These are phyloP conservation scores for Hanseniaspora lindneri DNA, from an alignment of 805 yeast genomes.

Conservation along the genomic window DNA sequence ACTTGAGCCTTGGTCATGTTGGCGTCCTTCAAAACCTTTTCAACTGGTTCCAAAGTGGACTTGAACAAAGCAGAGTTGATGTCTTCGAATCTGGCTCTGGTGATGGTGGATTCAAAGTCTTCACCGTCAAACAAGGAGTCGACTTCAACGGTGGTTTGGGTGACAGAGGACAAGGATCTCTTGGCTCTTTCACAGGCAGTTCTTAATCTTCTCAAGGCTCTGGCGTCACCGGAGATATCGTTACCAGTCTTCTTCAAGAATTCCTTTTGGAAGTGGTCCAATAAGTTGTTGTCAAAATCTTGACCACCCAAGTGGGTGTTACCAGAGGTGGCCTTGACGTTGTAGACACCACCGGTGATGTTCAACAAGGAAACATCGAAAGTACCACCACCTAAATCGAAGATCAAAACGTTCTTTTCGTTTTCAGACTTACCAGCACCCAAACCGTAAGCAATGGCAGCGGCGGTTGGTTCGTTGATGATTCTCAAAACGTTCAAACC, in stretches of 20 bases:
- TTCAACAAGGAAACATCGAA: conserved; percentile 90
- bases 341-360: conserved; percentile 92
- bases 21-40: conserved; percentile 87
- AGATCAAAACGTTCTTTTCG: conserved; percentile 81
- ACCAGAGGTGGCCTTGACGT: conserved; percentile 97
- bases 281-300: conserved; percentile 94
- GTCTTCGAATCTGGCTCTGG: conserved; percentile 98
- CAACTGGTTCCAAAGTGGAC: conserved; percentile 88
- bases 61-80: conserved; percentile 86
- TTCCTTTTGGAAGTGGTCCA: conserved; percentile 83
- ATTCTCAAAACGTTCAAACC: conserved; percentile 68
- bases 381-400: conserved; percentile 98
- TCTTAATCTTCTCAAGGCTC: conserved; percentile 96
- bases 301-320: conserved; percentile 99
- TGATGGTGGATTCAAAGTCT: conserved; percentile 83
- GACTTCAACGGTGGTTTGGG: conserved; percentile 92
- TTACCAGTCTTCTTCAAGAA: conserved; percentile 91
- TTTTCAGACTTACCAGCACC: conserved; percentile 74
- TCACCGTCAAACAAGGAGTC: conserved; percentile 93
- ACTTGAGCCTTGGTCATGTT: conserved; percentile 71
- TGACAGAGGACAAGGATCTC: conserved; percentile 93
- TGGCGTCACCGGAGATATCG: conserved; percentile 80
- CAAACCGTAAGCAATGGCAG: conserved; percentile 97
- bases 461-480: conserved; percentile 83
- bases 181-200: conserved; percentile 98